phyloP scores from a whole-genome alignment of 108 stramenopile species.

The Aurantiochytrium sp. region DNA sequence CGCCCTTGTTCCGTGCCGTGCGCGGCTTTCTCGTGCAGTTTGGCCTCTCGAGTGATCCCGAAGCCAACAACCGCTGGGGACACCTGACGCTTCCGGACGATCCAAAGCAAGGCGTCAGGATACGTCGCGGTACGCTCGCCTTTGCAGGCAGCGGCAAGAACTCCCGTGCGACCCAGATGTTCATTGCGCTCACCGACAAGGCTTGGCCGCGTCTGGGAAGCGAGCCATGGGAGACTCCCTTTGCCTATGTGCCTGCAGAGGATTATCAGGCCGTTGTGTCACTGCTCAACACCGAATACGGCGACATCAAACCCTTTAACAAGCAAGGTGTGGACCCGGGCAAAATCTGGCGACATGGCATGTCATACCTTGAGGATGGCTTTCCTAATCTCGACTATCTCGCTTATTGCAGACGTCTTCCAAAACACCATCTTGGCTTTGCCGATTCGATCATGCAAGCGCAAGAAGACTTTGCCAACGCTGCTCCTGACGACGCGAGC shows the following conservation, averaged over 20 bases:
- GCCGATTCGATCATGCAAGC: neutral
- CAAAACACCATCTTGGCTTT: neutral
- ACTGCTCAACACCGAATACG: slow-evolving; percentile 20
- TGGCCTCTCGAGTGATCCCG: slow-evolving; percentile 65
- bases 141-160: slow-evolving; percentile 33
- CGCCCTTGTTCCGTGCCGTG: slow-evolving; percentile 71
- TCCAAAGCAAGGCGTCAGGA: slow-evolving; percentile 2
- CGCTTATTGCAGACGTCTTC: neutral
- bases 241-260: neutral
- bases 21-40: slow-evolving; percentile 78
- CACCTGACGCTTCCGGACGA: slow-evolving; percentile 19
- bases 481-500: neutral
- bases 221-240: slow-evolving; percentile 26
- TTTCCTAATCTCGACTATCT: neutral
- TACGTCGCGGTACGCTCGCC: slow-evolving; percentile 13
- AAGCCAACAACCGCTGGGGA: neutral
- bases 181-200: slow-evolving; percentile 22
- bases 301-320: slow-evolving; percentile 30
- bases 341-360: slow-evolving; percentile 3
- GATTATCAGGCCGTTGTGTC: neutral
- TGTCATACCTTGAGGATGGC: neutral
- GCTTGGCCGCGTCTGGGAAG: slow-evolving; percentile 15
- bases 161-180: slow-evolving; percentile 17
- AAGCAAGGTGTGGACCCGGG: neutral
- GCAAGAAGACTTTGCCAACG: neutral